Percentiles rank a stretch among this genome's conserved stretches.
Evolutionary conservation across 2,329 filamentous ascomycete genomes (phyloP).

Genomic region (Arthrobotrys entomopaga): DNA sequence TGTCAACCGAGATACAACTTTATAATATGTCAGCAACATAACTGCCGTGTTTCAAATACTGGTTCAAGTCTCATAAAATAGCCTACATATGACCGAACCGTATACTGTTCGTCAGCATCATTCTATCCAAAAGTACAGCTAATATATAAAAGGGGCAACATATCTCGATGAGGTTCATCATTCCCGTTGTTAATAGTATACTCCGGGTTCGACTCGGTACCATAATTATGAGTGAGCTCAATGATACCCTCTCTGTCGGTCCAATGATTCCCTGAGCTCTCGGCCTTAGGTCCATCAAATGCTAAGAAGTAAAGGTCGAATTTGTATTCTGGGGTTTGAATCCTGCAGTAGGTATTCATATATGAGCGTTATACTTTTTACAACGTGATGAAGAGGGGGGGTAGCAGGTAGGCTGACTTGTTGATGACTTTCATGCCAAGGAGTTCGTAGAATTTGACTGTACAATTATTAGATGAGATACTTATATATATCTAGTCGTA

Average conservation of each 20-base stretch:
- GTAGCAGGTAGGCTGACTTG: conserved; percentile 68
- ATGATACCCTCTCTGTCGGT: conserved; percentile 87
- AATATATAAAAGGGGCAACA: conserved; percentile 25
- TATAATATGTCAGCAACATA: neutral
- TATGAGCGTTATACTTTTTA: neutral
- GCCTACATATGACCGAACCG: conserved; percentile 59
- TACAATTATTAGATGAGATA: neutral
- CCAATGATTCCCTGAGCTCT: conserved; percentile 78
- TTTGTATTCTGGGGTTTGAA: conserved; percentile 80
- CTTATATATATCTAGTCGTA: neutral
- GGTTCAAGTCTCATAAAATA: neutral
- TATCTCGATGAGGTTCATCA: conserved; percentile 74
- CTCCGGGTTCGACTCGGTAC: conserved; percentile 83
- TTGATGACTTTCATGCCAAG: conserved; percentile 86
- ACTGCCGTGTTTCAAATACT: neutral
- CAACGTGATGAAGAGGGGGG: conserved; percentile 54
- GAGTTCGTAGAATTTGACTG: conserved; percentile 92
- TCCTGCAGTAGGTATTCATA: conserved; percentile 17
- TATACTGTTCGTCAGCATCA: conserved; percentile 53
- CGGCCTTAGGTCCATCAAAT: conserved; percentile 79
- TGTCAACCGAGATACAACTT: conserved; percentile 64
- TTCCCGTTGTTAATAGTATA: conserved; percentile 91
- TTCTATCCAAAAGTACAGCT: neutral
- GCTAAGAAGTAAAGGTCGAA: conserved; percentile 97
- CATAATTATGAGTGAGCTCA: conserved; percentile 79